Base-by-base conservation (phyloP, 192 early-diverging fungal species). In the Umbelopsis vinacea region DNA sequence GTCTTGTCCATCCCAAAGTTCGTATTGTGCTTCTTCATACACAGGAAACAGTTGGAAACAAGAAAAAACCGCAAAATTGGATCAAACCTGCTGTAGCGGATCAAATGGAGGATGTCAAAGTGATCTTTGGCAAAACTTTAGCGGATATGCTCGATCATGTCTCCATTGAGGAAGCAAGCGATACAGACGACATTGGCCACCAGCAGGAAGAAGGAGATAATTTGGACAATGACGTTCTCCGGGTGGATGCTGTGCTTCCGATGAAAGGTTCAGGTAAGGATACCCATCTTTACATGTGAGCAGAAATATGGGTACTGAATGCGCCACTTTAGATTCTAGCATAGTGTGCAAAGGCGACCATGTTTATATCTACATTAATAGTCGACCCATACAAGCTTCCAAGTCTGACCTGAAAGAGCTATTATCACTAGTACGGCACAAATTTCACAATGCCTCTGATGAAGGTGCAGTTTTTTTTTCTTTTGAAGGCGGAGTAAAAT, bases 291-390 rank as follows among this genome's bases (percentile, higher is more conserved):
- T 47, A 33, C 24, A 22, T n/a, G 23, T 43, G 8, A 11, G 40
- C 40, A 43, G 40, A 43, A 43, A 11, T 43, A 12, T 43, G 29
- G 29, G 29, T 0, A 43, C 40, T 43, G 11, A 53, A 60, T 0
- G 2, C 21, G 15, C 4, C 23, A 40, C n/a, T 48, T 8, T 52
- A 80, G 81, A 70, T 23, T 73, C 75, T 24, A 26, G 22, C 2
- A 14, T 70, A 15, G 57, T 77, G 19, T 77, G 66, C 24, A 73
- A 71, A 23, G 71, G 71, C 10, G 79, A 80, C 46, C 69, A 46
- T 66, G 67, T 71, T 6, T 83, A 75, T 63, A 54, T 83, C 35
- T 80, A 80, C 46, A 72, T 80, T 8, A 83, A 83, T 46, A 53
- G 68, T 29, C 76, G 79, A 53, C 81, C 81, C 0, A 76, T 83